Evolutionary conservation across 2,329 filamentous ascomycete species (phyloP).

Genomic region (Zymoseptoria ardabiliae): DNA sequence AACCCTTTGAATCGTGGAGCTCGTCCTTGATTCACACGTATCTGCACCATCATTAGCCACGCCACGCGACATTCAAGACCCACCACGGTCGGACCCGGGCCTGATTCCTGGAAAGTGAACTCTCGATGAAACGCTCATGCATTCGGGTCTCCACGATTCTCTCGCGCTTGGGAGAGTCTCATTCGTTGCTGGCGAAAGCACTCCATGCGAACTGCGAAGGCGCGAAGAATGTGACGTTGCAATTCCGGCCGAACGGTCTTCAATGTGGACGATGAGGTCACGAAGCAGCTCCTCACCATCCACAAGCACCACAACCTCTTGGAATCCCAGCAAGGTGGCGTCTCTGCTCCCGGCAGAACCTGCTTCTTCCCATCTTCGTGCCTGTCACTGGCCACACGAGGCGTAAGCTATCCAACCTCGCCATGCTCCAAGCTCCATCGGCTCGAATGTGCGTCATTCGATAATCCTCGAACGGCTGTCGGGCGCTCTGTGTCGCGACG

Average conservation of each 20-base stretch:
- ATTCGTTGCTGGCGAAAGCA: neutral
- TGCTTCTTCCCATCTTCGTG: slow-evolving; percentile 13
- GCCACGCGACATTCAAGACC: neutral
- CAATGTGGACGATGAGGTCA: slow-evolving; percentile 9
- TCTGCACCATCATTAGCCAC: neutral
- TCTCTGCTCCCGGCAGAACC: slow-evolving; percentile 14
- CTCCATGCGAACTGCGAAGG: neutral
- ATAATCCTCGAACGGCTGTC: slow-evolving; percentile 10
- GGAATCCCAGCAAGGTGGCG: slow-evolving; percentile 1
- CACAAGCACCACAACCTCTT: slow-evolving; percentile 5
- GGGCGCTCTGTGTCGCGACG: slow-evolving; percentile 1
- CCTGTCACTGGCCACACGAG: slow-evolving; percentile 21
- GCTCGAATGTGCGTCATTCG: slow-evolving; percentile 6
- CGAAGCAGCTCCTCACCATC: slow-evolving; percentile 2
- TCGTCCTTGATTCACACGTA: neutral
- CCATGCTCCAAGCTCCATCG: slow-evolving; percentile 3
- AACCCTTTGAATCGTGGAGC: neutral
- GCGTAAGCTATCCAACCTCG: slow-evolving; percentile 19
- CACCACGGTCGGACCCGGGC: neutral
- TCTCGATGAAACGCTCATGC: neutral
- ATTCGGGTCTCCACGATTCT: neutral
- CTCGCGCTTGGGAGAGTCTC: neutral
- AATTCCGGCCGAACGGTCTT: neutral
- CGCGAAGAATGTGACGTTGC: neutral
- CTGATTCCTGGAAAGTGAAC: neutral